Evolutionary conservation across 768 basidiomycete genomes (phyloP).

Genomic region (Amanita phalloides): DNA sequence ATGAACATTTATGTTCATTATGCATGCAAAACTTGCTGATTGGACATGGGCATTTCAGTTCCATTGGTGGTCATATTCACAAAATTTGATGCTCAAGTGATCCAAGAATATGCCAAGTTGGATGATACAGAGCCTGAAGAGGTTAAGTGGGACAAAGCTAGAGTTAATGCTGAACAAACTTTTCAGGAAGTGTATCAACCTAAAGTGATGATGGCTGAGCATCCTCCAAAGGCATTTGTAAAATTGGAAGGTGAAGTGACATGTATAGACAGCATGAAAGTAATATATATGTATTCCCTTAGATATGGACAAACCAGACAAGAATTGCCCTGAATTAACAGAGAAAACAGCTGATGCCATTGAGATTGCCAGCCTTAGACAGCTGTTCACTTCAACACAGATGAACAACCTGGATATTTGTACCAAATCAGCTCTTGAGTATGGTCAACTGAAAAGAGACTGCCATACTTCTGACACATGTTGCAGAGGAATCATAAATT

Average conservation of each 20-base stretch:
- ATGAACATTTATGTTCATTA: too few species aligned
- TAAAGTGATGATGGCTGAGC: not conserved
- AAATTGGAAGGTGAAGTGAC: not conserved
- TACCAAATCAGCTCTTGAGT: not conserved
- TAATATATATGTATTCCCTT: not conserved
- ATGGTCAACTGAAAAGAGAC: not conserved
- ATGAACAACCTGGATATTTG: too few species aligned
- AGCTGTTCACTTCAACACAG: too few species aligned
- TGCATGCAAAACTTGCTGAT: not conserved
- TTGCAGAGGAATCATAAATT: not conserved
- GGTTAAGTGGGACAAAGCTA: not conserved
- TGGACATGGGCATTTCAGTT: not conserved
- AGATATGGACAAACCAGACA: not conserved
- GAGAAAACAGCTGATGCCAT: not conserved
- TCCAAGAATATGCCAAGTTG: too few species aligned
- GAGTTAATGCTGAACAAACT: not conserved
- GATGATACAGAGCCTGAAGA: constrained; percentile 7
- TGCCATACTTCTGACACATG: not conserved
- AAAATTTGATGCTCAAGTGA: constrained; percentile 15
- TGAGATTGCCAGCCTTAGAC: not conserved
- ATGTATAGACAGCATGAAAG: not conserved
- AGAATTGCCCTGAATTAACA: not conserved
- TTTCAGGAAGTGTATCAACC: not conserved
- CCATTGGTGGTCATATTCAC: not conserved
- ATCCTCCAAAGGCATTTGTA: not conserved